Evolutionary conservation across 257 asterid genomes (phyloP).

Genomic region (Scutellaria baicalensis): DNA sequence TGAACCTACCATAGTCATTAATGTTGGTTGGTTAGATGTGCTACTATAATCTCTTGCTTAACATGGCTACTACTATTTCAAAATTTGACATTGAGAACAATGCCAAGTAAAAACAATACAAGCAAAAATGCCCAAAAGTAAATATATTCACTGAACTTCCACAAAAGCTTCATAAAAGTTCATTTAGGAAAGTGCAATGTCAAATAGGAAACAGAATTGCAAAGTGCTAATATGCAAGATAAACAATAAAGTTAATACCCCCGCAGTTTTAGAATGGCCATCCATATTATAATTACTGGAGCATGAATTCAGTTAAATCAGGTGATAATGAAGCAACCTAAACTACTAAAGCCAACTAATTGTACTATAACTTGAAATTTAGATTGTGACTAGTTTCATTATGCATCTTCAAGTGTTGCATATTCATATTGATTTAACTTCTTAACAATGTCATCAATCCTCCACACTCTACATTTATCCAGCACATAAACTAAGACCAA

Average conservation of each 20-base stretch:
- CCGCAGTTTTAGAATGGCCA: no score
- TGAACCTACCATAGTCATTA: conserved; percentile 51
- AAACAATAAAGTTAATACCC: neutral
- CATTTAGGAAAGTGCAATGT: neutral
- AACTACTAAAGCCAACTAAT: neutral
- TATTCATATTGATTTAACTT: no score
- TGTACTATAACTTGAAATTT: neutral
- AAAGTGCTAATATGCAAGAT: neutral
- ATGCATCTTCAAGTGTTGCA: neutral
- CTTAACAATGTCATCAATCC: neutral
- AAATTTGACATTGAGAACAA: neutral
- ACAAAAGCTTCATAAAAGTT: neutral
- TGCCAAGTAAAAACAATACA: neutral
- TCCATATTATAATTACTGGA: no score
- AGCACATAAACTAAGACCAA: neutral
- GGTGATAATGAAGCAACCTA: neutral
- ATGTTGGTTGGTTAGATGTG: neutral
- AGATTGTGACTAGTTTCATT: neutral
- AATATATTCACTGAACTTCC: neutral
- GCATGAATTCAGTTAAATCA: neutral
- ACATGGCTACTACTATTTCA: neutral
- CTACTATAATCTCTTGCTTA: neutral
- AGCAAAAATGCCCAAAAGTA: neutral
- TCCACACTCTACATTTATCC: neutral
- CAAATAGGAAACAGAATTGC: neutral